These are phyloP conservation scores for Macrolepiota albuminosa DNA, from an alignment of 768 basidiomycete genomes.

Conservation along the genomic window DNA sequence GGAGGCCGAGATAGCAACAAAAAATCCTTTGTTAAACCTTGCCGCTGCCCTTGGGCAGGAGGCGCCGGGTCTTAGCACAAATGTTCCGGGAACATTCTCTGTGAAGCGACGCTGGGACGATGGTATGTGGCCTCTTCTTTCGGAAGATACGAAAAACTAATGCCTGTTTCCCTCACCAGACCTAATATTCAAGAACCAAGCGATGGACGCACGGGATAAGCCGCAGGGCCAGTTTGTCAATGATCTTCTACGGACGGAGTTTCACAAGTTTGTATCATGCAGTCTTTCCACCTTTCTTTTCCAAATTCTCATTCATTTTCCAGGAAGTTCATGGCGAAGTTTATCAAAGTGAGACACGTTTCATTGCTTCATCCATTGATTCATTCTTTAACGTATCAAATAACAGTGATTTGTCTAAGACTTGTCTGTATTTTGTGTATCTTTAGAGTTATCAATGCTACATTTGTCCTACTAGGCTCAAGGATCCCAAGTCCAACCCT, in stretches of 20 bases:
- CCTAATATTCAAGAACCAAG: conserved; percentile 95
- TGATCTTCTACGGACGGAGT: conserved; percentile 89
- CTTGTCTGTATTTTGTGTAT: conserved; percentile 10
- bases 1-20: conserved; percentile 80
- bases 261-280: conserved; percentile 68
- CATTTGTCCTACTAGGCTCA: not conserved
- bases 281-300: not conserved
- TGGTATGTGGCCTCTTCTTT: conserved; percentile 41
- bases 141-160: not conserved
- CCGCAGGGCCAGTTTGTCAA: conserved; percentile 85
- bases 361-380: not conserved
- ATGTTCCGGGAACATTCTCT: conserved; percentile 77
- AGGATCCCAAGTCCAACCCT: conserved; percentile 66
- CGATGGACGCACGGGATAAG: conserved; percentile 61
- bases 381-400: not conserved
- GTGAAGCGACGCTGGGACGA: conserved; percentile 97
- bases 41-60: conserved; percentile 84
- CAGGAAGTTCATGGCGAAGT: conserved; percentile 91
- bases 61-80: conserved; percentile 66
- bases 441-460: conserved; percentile 9
- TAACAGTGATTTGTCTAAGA: conserved; percentile 4
- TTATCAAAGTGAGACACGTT: conserved; percentile 61
- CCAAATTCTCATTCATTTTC: not conserved
- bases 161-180: not conserved
- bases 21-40: conserved; percentile 86